A percentile compares a stretch with the other conserved stretches of the same genome.
phyloP scores from a whole-genome alignment of 139 green algal genomes.

The Pleodorina starrii region DNA sequence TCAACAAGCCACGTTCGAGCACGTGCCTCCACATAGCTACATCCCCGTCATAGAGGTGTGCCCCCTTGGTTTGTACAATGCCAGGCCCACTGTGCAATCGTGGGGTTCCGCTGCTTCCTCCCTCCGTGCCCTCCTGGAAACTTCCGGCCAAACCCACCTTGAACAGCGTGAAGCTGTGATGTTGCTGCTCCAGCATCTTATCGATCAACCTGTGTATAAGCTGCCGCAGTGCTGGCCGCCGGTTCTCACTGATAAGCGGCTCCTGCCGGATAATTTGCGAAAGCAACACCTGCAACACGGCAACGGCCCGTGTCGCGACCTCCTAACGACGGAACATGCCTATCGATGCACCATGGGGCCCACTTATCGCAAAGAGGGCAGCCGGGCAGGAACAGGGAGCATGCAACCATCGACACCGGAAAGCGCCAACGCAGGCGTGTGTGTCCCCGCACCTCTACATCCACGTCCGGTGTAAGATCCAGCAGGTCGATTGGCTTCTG shows the following conservation, averaged over 20 bases:
- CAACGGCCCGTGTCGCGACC: background rate
- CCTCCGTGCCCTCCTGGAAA: background rate
- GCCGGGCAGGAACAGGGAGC: background rate
- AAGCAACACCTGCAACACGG: slow-evolving; percentile 59
- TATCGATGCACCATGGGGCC: too few relatives aligned
- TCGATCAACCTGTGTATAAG: slow-evolving; percentile 71
- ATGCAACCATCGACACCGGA: slow-evolving; percentile 6
- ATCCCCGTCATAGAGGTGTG: too few relatives aligned
- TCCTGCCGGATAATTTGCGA: slow-evolving; percentile 76
- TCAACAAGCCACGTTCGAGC: too few relatives aligned
- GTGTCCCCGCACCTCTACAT: slow-evolving; percentile 72
- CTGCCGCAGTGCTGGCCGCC: slow-evolving; percentile 65
- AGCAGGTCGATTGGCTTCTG: slow-evolving; percentile 80
- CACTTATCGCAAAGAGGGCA: too few relatives aligned
- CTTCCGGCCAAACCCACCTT: slow-evolving; percentile 58
- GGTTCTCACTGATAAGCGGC: slow-evolving; percentile 73
- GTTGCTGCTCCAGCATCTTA: slow-evolving; percentile 72
- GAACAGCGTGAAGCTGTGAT: slow-evolving; percentile 74
- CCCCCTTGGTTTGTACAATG: too few relatives aligned
- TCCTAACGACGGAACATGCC: background rate
- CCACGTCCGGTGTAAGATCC: slow-evolving; percentile 73
- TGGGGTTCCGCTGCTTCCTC: too few relatives aligned
- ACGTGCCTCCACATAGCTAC: too few relatives aligned
- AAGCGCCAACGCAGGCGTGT: background rate
- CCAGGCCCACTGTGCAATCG: too few relatives aligned